phyloP scores from a whole-genome alignment of 306 rosid genomes.

The Vigna angularis region DNA sequence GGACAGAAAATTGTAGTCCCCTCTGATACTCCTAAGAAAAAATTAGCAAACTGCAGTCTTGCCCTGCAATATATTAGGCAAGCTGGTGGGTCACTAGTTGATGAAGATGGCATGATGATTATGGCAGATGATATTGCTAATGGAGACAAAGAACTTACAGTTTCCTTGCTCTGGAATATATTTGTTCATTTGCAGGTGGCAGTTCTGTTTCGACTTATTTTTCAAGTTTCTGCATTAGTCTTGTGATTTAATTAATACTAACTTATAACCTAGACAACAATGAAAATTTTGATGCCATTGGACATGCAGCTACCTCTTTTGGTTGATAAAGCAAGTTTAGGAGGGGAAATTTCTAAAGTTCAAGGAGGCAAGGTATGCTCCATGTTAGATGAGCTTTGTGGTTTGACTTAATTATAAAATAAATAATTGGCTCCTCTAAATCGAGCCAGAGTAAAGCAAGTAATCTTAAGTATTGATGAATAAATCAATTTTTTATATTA shows the following conservation, averaged over 20 bases:
- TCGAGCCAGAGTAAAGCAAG: neutral
- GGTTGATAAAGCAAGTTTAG: constrained; percentile 72
- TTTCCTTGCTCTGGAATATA: constrained; percentile 89
- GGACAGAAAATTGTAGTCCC: constrained; percentile 85
- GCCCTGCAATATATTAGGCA: constrained; percentile 80
- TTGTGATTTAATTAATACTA: constrained; percentile 25
- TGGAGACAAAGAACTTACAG: constrained; percentile 85
- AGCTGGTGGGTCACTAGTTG: constrained; percentile 74
- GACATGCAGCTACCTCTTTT: constrained; percentile 85
- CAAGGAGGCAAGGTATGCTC: constrained; percentile 64
- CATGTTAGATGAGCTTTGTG: constrained; percentile 27
- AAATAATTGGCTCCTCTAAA: neutral
- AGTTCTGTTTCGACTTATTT: constrained; percentile 28
- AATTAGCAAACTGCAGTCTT: constrained; percentile 72
- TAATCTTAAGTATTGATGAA: neutral
- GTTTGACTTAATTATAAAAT: constrained; percentile 6
- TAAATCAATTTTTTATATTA: neutral
- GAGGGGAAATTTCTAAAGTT: constrained; percentile 77
- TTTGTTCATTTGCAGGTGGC: constrained; percentile 86
- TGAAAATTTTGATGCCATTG: constrained; percentile 33
- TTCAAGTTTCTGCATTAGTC: constrained; percentile 24
- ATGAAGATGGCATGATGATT: constrained; percentile 77
- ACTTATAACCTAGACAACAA: constrained; percentile 14
- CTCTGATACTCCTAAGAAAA: constrained; percentile 78
- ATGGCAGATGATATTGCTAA: constrained; percentile 69